Percentiles rank a stretch among this genome's conserved stretches.
Conservation (phyloP, 768 basidiomycete species). For the Rhizopogon vulgaris region DNA sequence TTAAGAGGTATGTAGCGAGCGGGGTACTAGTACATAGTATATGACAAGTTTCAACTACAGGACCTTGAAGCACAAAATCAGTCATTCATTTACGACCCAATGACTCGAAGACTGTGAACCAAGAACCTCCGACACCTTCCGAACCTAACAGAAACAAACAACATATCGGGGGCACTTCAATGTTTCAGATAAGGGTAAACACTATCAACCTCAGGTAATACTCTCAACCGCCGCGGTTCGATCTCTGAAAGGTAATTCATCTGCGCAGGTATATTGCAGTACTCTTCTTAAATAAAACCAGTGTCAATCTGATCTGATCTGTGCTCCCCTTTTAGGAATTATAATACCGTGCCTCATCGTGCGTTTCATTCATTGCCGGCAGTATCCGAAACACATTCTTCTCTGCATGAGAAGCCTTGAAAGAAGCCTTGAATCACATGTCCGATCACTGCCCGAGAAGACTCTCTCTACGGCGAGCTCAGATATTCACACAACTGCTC, state of each 20-base stretch:
- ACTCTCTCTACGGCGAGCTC: not conserved
- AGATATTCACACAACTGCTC: not conserved
- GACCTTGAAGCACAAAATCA: too few species aligned
- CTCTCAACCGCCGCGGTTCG: not conserved
- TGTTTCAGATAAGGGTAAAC: not conserved
- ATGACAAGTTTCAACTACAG: too few species aligned
- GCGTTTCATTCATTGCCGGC: not conserved
- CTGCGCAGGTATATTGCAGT: not conserved
- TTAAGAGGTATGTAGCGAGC: too few species aligned
- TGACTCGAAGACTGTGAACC: too few species aligned
- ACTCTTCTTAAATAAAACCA: not conserved
- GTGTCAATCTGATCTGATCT: too few species aligned
- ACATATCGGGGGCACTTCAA: not conserved
- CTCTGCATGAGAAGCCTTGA: too few species aligned
- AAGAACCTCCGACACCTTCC: not conserved
- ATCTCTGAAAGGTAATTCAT: not conserved
- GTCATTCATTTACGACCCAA: too few species aligned
- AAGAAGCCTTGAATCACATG: not conserved
- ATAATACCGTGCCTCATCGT: not conserved
- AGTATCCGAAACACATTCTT: not conserved
- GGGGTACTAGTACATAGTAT: too few species aligned
- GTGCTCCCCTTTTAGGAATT: not conserved
- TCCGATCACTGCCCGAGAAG: conserved; percentile 1
- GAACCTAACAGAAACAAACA: not conserved
- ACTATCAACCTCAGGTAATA: not conserved